Base-by-base conservation (phyloP, 1,284 basidiomycete species). In the Ustilago trichophora region DNA sequence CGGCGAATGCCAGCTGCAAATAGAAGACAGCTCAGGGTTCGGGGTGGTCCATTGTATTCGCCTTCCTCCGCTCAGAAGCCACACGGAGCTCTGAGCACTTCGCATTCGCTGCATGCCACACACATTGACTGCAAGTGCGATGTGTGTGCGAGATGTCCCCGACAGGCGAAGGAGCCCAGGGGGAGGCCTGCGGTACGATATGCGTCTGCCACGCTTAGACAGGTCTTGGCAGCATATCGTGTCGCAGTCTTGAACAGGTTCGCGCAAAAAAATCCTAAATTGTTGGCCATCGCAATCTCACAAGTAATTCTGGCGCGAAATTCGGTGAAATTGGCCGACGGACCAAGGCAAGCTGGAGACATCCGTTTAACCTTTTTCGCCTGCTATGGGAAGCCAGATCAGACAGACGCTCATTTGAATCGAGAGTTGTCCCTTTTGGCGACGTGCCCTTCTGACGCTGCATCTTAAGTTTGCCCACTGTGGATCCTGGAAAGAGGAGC, bases 171-270 rank as follows among this genome's bases (percentile, higher is more conserved):
- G 29, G 21, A 22, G 42, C 29, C n/a, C 33, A 31, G 38, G 10
- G 29, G 18, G 40, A 21, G 27, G 48, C 50, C 41, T 36, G 35
- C 44, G 52, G 43, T 22, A 46, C 46, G 51, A n/a, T n/a, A n/a
- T n/a, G n/a, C 51, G 43, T 7, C 31, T 33, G 21, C 5, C 44
- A 27, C n/a, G n/a, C n/a, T 33, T 55, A 42, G 44, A 42, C 52
- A 47, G 36, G 45, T 43, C 56, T 59, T 53, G 56, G 56, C 57
- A 53, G n/a, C n/a, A n/a, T n/a, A n/a, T n/a, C n/a, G n/a, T n/a
- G n/a, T 16, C 19, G 32, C 44, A 16, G 13, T 31, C 12, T 43
- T 43, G 31, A 32, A 34, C 32, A 36, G 44, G 22, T 18, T 11
- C 18, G 18, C 9, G 16, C 18, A 6, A 16, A 18, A 35, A 29